These are phyloP conservation scores for Aureobasidium sp. DNA, from an alignment of 2,329 filamentous ascomycete species.

Conservation along the genomic window DNA sequence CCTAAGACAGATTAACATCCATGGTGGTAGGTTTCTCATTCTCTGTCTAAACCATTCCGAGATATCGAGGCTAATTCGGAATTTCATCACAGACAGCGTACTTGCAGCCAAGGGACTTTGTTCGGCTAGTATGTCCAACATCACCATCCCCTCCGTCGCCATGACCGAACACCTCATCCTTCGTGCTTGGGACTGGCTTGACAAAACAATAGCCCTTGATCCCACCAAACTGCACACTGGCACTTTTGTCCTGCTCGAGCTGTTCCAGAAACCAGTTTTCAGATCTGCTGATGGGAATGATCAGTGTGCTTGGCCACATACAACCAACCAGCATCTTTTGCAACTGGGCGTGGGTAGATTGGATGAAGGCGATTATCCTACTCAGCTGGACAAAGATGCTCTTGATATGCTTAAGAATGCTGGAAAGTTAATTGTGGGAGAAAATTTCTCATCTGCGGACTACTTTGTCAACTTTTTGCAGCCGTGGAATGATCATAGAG, in stretches of 20 bases:
- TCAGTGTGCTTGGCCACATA: conserved; percentile 8
- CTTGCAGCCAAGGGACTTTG: not conserved
- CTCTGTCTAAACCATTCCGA: not conserved
- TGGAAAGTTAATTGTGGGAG: not conserved
- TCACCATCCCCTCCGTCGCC: not conserved
- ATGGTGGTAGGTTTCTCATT: not conserved
- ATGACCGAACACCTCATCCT: not conserved
- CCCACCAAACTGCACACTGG: not conserved
- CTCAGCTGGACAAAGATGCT: not conserved
- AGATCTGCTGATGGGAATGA: not conserved
- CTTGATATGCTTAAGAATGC: not conserved
- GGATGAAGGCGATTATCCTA: not conserved
- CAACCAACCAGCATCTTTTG: not conserved
- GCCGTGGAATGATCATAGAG: conserved; percentile 1
- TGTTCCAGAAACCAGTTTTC: not conserved
- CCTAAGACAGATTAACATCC: not conserved
- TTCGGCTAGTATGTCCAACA: not conserved
- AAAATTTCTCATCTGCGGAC: not conserved
- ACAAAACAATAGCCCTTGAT: not conserved
- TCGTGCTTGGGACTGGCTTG: conserved; percentile 7
- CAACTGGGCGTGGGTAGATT: not conserved
- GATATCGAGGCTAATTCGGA: not conserved
- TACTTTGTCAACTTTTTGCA: conserved; percentile 7
- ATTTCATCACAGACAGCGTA: not conserved
- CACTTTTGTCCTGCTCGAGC: conserved; percentile 1